A percentile compares a stretch with the other conserved stretches of the same genome.
These are phyloP conservation scores for Colletotrichum horii DNA, from an alignment of 2,329 filamentous ascomycete genomes.

Conservation along the genomic window DNA sequence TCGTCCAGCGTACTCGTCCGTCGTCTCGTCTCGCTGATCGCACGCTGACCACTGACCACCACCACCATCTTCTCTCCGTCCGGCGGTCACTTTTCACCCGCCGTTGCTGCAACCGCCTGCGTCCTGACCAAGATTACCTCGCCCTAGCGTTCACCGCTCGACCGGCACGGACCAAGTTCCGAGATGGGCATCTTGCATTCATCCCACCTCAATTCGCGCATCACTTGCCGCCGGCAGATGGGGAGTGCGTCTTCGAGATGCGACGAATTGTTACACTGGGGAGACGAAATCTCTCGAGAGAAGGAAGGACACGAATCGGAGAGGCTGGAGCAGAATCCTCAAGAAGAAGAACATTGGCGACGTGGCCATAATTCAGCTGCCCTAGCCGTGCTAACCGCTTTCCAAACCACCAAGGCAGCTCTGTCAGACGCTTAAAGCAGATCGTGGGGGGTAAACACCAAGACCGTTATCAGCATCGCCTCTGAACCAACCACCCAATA, in stretches of 20 bases:
- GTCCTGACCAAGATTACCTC: neutral
- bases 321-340: neutral
- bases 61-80: neutral
- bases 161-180: neutral
- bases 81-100: neutral
- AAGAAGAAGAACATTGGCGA: neutral
- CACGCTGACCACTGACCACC: neutral
- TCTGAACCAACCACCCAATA: neutral
- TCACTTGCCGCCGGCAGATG: neutral
- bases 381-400: constrained; percentile 5
- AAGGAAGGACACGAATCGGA: neutral
- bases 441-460: constrained; percentile 2
- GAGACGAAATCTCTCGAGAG: neutral
- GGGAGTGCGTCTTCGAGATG: neutral
- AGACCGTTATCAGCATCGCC: neutral
- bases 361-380: neutral
- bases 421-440: neutral
- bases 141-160: constrained; percentile 7
- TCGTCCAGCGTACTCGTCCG: neutral
- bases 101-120: neutral
- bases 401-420: neutral
- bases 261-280: neutral
- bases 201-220: neutral
- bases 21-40: neutral
- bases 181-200: neutral